Evolutionary conservation across 306 rosid genomes (phyloP), one percentile per base, ranked within the genome.

Genomic region (Prunus mira): DNA sequence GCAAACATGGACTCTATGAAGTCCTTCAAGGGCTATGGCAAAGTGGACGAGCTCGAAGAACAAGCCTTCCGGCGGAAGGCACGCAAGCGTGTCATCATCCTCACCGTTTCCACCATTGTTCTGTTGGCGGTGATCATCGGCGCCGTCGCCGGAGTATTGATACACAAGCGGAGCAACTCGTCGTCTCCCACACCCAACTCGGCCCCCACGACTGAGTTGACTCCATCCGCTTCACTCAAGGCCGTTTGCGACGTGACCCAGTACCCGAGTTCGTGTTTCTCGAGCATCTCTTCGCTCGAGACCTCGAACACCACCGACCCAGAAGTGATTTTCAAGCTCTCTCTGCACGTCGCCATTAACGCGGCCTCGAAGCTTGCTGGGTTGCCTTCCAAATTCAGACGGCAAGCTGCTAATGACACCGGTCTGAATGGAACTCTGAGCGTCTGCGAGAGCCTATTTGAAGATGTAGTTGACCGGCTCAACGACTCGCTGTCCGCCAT

Each of bases 21-120:
- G 64, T 95, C 97, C 79, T 90, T 95, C 84, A 92, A 92, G 75
- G 97, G 97, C 22, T 92, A 95, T 18, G 97, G 91, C 78, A 89
- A 92, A 78, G 96, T 89, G 2, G 93, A 92, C 69, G 97, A 88
- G 76, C 56, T 81, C 19, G 97, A 95, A 74, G 88, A 90, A 15
- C 86, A 83, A 83, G 87, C 91, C 34, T 90, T 77, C 74, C 69
- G 73, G 9, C 82, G 74, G 14, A 89, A 86, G 82, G 83, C 92
- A 34, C 92, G 97, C 12, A 85, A 74, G 82, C 96, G 98, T 10
- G 0, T 84, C 24, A 65, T 85, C 52, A 84, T 84, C 45, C 0
- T 95, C 62, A 1, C 34, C 2, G 60, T 85, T 49, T 95, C 97
- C 47, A 8, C 85, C 18, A 1, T 87, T 0, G 73, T 95, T n/a